phyloP scores from a whole-genome alignment of 257 asterid species.

The Plectranthus barbatus region DNA sequence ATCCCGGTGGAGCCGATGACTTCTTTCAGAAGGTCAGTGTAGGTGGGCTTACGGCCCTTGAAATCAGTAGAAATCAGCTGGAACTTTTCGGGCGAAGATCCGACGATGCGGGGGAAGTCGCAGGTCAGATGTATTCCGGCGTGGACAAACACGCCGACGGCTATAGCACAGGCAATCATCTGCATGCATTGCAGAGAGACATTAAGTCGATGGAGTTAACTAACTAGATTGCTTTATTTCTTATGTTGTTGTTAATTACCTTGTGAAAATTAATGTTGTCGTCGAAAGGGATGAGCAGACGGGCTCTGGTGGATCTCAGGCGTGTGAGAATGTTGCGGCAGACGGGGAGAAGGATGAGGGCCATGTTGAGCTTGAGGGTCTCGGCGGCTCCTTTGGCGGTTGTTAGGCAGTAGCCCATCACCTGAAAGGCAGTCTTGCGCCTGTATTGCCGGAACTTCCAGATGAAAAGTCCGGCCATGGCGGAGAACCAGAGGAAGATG shows the following conservation, averaged over 20 bases:
- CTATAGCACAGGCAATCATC: constrained; percentile 65
- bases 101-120: constrained; percentile 61
- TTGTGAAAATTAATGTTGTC: constrained; percentile 85
- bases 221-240: no score
- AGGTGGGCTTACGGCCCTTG: constrained; percentile 48
- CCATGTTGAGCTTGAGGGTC: constrained; percentile 90
- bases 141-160: constrained; percentile 45
- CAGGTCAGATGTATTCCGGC: constrained; percentile 68
- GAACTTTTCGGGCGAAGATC: constrained; percentile 56
- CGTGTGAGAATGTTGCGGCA: constrained; percentile 69
- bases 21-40: constrained; percentile 31
- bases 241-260: neutral
- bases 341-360: constrained; percentile 76
- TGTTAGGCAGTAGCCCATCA: constrained; percentile 73
- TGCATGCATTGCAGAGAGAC: neutral
- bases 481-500: constrained; percentile 43
- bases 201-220: no score
- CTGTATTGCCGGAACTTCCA: constrained; percentile 74
- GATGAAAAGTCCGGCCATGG: constrained; percentile 64
- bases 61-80: constrained; percentile 59
- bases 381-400: constrained; percentile 96
- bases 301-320: constrained; percentile 65
- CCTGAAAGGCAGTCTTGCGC: constrained; percentile 50
- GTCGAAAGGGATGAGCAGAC: constrained; percentile 60
- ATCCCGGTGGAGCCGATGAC: constrained; percentile 59